Evolutionary conservation across 1,284 basidiomycete species (phyloP), one percentile per base, ranked within the genome.

Genomic region (Hymenochaete sp.): DNA sequence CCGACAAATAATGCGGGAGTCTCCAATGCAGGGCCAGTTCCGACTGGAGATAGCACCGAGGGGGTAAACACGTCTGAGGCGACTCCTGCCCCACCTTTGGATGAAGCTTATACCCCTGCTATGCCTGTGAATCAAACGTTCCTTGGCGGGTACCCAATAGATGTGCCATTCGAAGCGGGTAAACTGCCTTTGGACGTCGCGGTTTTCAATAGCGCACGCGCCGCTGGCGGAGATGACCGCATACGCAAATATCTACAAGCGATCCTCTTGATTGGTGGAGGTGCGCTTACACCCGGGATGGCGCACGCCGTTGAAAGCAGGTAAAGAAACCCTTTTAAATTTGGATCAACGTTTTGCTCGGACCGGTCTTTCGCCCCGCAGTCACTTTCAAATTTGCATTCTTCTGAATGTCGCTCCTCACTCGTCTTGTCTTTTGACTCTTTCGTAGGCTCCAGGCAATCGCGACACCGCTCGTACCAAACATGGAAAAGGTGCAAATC

Each of bases 101-200:
- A 19, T 5, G 21, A 11, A 22, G 31, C 16, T 29, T 14, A 31
- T 7, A 16, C 32, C 6, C 14, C 39, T 16, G 21, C 4, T n/a
- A 16, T 40, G 31, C 11, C 29, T 10, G 25, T 36, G 18, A 28
- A 10, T 3, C 46, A 28, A 43, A 28, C 38, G 29, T 65, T 59
- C 42, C 52, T 53, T 50, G 54, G 57, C 45, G 50, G 59, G 51
- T 45, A 65, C 49, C 64, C 71, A 11, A 81, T 92, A 56, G 90
- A 93, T 59, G 75, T 93, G 4, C 72, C 71, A 45, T 80, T 75
- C 53, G 93, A 97, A 65, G 85, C 95, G 22, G 82, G 83, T 62
- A 92, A 93, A 62, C 73, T 95, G 31, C 90, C 95, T 0, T 71
- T 98, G 44, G 96, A 98, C 59, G 86, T 90, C 9, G 96, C 93